phyloP scores from a whole-genome alignment of 306 rosid genomes.

The Cicer judaicum region DNA sequence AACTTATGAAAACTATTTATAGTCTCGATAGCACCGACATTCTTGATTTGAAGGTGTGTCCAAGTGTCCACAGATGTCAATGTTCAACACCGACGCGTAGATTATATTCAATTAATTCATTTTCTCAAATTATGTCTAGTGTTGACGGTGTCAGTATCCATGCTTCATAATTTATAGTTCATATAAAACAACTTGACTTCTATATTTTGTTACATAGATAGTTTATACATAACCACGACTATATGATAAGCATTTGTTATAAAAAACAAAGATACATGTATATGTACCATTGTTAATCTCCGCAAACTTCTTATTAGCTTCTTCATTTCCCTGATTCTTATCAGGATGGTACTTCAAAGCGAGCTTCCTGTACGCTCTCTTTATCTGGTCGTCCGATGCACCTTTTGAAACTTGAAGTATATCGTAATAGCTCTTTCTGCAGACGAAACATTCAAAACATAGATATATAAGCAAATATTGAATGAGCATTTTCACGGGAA shows the following conservation, averaged over 20 bases:
- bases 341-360: constrained; percentile 98
- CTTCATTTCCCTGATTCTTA: constrained; percentile 95
- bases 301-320: constrained; percentile 80
- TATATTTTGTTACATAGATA: too few species aligned
- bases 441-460: not conserved
- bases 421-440: constrained; percentile 88
- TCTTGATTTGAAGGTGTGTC: too few species aligned
- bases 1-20: not conserved
- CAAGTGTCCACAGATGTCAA: too few species aligned
- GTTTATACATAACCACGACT: too few species aligned
- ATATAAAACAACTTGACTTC: too few species aligned
- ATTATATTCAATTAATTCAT: too few species aligned
- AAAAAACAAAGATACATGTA: not conserved
- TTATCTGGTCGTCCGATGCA: constrained; percentile 94
- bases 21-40: too few species aligned
- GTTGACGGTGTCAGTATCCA: too few species aligned
- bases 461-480: not conserved
- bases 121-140: too few species aligned
- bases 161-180: too few species aligned
- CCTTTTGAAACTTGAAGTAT: constrained; percentile 81
- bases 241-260: too few species aligned
- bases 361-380: constrained; percentile 91
- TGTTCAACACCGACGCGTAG: too few species aligned
- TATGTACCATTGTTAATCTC: constrained; percentile 81
- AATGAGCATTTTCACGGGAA: not conserved